Base-by-base conservation (phyloP, 202 grass and related monocot species). In the Bolboschoenoplectus hybrid region DNA sequence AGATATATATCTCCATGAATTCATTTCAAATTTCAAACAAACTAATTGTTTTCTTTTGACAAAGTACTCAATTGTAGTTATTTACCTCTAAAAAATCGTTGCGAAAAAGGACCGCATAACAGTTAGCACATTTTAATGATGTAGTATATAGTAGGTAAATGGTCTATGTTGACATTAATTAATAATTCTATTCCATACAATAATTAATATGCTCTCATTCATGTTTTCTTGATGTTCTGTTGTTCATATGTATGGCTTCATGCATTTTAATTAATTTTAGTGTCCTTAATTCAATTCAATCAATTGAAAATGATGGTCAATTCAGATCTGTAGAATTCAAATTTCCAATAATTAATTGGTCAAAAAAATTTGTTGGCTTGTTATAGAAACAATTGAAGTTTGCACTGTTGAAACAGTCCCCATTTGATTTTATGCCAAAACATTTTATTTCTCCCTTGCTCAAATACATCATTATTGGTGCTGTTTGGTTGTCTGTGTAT, bases 401-500 rank as follows among this genome's bases (percentile, higher is more conserved):
- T 61, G 58, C 65, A 68, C 10, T 40, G 41, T 41, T 41, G 3
- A 12, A 41, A 13, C 35, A 16, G 67, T 70, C 14, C 39, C 6
- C 39, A 70, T 44, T 44, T 70, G 17, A 10, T 26, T 26, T 26
- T 26, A n/a, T 70, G 5, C 14, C 38, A 44, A 11, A 63, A 64
- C 26, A 9, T 8, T 34, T 73, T 73, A 12, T 77, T 34, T 26
- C 26, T 26, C 26, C 26, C 9, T 51, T 50, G n/a, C 20, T 13
- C 13, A 78, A 78, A 81, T 62, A 26, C 26, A 26, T 19, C 53
- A 58, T 1, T 2, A 62, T 58, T 81, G 50, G 34, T 81, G 77
- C 45, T 40, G 77, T 45, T 81, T 81, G 61, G 11, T 65, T 82
- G 38, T 49, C 55, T 82, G 39, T 82, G 6, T 50, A 1, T 9